Evolutionary conservation across 2,329 filamentous ascomycete species (phyloP).

Genomic region (Paracorniculantispora psalliotae): DNA sequence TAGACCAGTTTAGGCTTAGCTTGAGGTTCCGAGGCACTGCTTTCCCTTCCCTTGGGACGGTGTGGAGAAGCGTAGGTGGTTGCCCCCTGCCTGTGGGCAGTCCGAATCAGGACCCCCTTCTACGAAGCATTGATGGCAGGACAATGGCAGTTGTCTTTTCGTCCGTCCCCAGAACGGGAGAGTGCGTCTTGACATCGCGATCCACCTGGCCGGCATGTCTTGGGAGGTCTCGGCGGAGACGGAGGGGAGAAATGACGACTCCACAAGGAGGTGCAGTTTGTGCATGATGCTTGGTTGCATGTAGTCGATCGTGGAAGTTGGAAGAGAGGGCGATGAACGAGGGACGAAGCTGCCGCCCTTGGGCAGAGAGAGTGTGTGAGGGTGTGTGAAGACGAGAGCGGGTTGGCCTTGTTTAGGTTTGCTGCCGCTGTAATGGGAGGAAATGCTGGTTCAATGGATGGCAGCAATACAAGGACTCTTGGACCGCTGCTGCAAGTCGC

Average conservation of each 20-base stretch:
- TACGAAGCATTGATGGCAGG: background rate
- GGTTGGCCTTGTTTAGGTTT: background rate
- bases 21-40: background rate
- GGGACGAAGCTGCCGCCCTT: background rate
- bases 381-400: background rate
- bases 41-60: background rate
- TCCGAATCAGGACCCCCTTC: background rate
- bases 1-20: background rate
- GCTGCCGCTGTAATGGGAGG: background rate
- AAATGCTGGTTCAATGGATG: background rate
- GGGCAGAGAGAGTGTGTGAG: background rate
- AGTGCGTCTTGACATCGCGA: background rate
- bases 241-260: background rate
- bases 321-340: background rate
- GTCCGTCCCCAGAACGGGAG: background rate
- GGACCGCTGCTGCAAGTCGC: constrained; percentile 4
- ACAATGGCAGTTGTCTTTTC: background rate
- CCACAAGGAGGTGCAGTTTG: background rate
- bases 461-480: constrained; percentile 3
- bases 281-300: background rate
- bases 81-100: background rate
- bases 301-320: background rate
- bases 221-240: background rate
- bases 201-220: background rate
- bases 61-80: background rate